These are phyloP conservation scores for Calonectria henricotiae DNA, from an alignment of 2,329 filamentous ascomycete genomes.

Conservation along the genomic window DNA sequence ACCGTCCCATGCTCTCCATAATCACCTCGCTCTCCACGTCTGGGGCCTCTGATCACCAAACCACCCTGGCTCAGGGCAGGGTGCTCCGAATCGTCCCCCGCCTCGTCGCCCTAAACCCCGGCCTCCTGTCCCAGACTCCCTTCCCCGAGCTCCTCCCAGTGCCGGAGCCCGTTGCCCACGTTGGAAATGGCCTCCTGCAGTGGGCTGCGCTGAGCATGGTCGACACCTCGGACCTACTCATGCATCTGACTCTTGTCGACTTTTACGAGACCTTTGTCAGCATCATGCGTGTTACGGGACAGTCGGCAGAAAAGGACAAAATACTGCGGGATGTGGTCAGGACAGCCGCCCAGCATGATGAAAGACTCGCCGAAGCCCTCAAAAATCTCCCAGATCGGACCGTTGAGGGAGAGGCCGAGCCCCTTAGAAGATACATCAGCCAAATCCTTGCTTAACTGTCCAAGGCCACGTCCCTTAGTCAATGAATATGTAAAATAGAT, in stretches of 20 bases:
- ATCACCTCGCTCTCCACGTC: slow-evolving; percentile 60
- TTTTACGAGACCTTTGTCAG: slow-evolving; percentile 70
- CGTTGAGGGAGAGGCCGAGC: slow-evolving; percentile 68
- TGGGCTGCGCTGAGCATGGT: slow-evolving; percentile 71
- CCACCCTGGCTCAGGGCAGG: slow-evolving; percentile 69
- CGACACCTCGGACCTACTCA: slow-evolving; percentile 65
- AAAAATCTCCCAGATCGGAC: slow-evolving; percentile 65
- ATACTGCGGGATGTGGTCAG: slow-evolving; percentile 61
- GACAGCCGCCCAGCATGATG: slow-evolving; percentile 61
- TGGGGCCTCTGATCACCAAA: slow-evolving; percentile 58
- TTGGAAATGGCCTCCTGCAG: slow-evolving; percentile 64
- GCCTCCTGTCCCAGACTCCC: slow-evolving; percentile 58
- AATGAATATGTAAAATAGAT: slow-evolving; percentile 34
- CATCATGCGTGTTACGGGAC: slow-evolving; percentile 63
- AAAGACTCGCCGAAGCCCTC: slow-evolving; percentile 59
- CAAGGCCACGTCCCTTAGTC: not conserved
- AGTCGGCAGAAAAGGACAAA: slow-evolving; percentile 57
- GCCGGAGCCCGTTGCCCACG: slow-evolving; percentile 39
- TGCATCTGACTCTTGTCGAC: slow-evolving; percentile 69
- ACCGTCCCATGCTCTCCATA: slow-evolving; percentile 63
- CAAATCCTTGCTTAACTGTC: slow-evolving; percentile 56
- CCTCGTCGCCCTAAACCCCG: slow-evolving; percentile 66
- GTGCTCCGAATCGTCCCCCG: slow-evolving; percentile 69
- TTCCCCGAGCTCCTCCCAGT: slow-evolving; percentile 57
- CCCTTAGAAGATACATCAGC: slow-evolving; percentile 63